Base-by-base conservation (phyloP, 179 eudicot genomes). In the Amaranthus tricolor region DNA sequence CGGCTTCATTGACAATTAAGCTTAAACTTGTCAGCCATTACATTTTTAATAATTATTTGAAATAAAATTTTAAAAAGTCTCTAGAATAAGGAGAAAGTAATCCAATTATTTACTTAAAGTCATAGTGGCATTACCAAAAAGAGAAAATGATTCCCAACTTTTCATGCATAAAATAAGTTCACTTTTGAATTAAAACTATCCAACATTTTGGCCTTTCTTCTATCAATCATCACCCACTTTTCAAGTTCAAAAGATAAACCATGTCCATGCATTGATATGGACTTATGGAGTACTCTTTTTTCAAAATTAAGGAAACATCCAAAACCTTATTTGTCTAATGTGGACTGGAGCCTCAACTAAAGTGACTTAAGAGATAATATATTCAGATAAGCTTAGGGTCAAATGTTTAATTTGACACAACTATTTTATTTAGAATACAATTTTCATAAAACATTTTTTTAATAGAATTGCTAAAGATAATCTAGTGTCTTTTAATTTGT, bases 141-240 rank as follows among this genome's bases (percentile, higher is more conserved):
- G 70, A 19, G 76, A 66, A 40, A 68, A 21, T 63, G 17, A 70
- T 65, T 52, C 47, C 64, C 64, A 52, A 3, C 71, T 77, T 77
- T 81, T 81, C 40, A 77, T 72, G 71, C 78, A 73, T 54, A 72
- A 43, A 67, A 72, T 2, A 68, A 77, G 62, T 73, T 73, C 43
- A 75, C 78, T 73, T 77, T 81, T 59, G 44, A 77, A 54, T 49
- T 78, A 68, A 69, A 68, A 45, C 44, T 19, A 7, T 50, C 40
- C 6, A 16, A 14, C 24, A 61, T 58, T 59, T 72, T 74, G 74
- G 15, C 64, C 62, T 48, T 50, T 68, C 69, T 24, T 74, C 49
- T 19, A 72, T 48, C 62, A 69, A 74, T 74, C 68, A 69, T 73
- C 68, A 61, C 21, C 73, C n/a, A 52, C 69, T 73, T 64, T 64